Conservation (phyloP, 2,329 filamentous ascomycete genomes). For the Alternaria sp. region DNA sequence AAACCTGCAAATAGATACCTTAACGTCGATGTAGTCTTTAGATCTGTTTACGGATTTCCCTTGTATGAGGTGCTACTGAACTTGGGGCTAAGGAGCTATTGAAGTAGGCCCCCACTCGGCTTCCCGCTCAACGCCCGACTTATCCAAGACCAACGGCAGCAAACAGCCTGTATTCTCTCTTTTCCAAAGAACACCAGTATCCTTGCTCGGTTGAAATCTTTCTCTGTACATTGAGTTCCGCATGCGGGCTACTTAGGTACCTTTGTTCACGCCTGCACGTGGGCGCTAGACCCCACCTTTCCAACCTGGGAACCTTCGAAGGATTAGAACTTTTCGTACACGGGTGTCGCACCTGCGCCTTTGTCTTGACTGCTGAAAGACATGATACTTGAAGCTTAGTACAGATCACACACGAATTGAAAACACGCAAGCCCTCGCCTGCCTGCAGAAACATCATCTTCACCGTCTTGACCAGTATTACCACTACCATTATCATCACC, state of each 20-base stretch:
- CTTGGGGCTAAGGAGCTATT: too few relatives aligned
- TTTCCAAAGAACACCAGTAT: too few relatives aligned
- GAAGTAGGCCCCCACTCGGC: not conserved
- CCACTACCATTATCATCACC: not conserved
- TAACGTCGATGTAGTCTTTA: too few relatives aligned
- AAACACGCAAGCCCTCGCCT: not conserved
- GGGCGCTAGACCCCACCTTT: not conserved
- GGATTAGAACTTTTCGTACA: not conserved
- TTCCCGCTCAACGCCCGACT: not conserved
- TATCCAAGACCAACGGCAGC: not conserved
- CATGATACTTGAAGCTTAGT: not conserved
- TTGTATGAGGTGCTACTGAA: too few relatives aligned
- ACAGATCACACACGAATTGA: too few relatives aligned
- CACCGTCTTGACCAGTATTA: not conserved
- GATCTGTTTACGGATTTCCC: too few relatives aligned
- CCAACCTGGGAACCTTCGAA: too few relatives aligned
- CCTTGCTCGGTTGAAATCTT: too few relatives aligned
- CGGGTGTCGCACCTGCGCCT: not conserved
- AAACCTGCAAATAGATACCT: too few relatives aligned
- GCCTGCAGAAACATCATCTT: not conserved
- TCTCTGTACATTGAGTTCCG: not conserved
- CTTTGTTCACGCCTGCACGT: not conserved
- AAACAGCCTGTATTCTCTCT: not conserved
- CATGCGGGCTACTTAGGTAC: not conserved
- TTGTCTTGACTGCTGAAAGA: not conserved